Conservation (phyloP, 345 rosid species). For the Hibiscus trionum region DNA sequence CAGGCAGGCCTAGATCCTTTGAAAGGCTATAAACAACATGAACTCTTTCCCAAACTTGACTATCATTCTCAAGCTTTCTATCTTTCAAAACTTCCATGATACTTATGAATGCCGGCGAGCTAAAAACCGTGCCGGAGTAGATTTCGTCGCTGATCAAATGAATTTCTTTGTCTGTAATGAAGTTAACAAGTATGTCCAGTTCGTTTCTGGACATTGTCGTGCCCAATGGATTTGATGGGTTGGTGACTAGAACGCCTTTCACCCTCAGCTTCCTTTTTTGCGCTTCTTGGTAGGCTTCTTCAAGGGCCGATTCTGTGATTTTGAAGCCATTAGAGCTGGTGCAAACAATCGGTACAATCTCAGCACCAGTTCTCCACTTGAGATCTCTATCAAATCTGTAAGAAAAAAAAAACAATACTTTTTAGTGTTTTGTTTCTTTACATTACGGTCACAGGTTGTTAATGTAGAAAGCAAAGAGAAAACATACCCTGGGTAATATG, state of each 20-base stretch:
- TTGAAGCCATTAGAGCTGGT: slow-evolving; percentile 52
- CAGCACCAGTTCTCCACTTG: slow-evolving; percentile 60
- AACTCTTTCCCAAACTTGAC: slow-evolving; percentile 45
- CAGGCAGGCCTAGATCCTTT: slow-evolving; percentile 75
- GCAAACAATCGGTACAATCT: slow-evolving; percentile 52
- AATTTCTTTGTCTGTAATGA: slow-evolving; percentile 44
- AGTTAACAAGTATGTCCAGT: slow-evolving; percentile 55
- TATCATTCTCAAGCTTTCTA: slow-evolving; percentile 31
- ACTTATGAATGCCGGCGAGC: slow-evolving; percentile 53
- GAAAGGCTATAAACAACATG: slow-evolving; percentile 73
- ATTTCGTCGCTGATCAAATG: slow-evolving; percentile 80
- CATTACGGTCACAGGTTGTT: slow-evolving; percentile 13
- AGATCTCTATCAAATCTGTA: slow-evolving; percentile 73
- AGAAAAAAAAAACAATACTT: slow-evolving; percentile 10
- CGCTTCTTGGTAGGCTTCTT: slow-evolving; percentile 59
- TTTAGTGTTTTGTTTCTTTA: slow-evolving; percentile 10
- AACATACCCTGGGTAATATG: slow-evolving; percentile 76
- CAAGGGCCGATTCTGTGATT: slow-evolving; percentile 50
- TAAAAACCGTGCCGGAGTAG: slow-evolving; percentile 72
- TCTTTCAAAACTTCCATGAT: slow-evolving; percentile 62
- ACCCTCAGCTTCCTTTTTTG: slow-evolving; percentile 54
- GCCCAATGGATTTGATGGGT: slow-evolving; percentile 82
- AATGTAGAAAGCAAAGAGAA: slow-evolving; percentile 6
- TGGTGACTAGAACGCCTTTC: slow-evolving; percentile 50
- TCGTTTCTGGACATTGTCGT: slow-evolving; percentile 52